A percentile compares a stretch with the other conserved stretches of the same genome.
These are phyloP conservation scores for Suhomyces guaymorum DNA, from an alignment of 1,139 yeast species.

Conservation along the genomic window DNA sequence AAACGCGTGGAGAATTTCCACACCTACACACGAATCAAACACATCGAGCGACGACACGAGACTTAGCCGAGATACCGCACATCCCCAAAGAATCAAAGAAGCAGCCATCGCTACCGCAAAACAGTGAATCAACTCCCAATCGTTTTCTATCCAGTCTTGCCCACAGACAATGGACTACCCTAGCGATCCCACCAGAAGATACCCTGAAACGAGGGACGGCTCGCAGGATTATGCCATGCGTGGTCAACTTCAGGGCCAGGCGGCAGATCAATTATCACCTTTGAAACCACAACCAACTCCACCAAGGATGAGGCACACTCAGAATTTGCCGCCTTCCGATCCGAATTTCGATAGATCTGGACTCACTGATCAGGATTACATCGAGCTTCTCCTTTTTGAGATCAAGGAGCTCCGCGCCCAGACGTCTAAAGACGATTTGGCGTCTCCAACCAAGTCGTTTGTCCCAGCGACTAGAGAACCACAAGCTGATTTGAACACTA, in stretches of 20 bases:
- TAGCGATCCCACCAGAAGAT: not conserved
- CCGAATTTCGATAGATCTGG: constrained; percentile 36
- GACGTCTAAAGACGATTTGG: not conserved
- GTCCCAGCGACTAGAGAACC: too few relatives aligned
- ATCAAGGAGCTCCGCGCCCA: constrained; percentile 33
- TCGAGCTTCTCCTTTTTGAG: constrained; percentile 40
- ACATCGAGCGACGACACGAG: constrained; percentile 1
- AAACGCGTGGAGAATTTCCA: constrained; percentile 3
- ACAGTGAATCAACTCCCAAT: too few relatives aligned
- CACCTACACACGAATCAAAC: not conserved
- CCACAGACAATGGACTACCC: too few relatives aligned
- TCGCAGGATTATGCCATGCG: not conserved
- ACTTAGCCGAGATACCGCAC: not conserved
- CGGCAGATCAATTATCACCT: not conserved
- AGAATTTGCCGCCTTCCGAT: constrained; percentile 34
- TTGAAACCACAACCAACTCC: not conserved
- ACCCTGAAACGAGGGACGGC: not conserved
- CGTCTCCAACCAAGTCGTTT: too few relatives aligned
- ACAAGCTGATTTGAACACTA: too few relatives aligned
- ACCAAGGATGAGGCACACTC: constrained; percentile 5
- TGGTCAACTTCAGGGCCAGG: not conserved
- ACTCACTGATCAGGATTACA: constrained; percentile 34
- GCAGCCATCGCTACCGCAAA: too few relatives aligned
- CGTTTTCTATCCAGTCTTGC: too few relatives aligned
- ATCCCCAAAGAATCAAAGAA: too few relatives aligned